phyloP scores from a whole-genome alignment of 2,329 filamentous ascomycete genomes.

The Xylogone sp. region DNA sequence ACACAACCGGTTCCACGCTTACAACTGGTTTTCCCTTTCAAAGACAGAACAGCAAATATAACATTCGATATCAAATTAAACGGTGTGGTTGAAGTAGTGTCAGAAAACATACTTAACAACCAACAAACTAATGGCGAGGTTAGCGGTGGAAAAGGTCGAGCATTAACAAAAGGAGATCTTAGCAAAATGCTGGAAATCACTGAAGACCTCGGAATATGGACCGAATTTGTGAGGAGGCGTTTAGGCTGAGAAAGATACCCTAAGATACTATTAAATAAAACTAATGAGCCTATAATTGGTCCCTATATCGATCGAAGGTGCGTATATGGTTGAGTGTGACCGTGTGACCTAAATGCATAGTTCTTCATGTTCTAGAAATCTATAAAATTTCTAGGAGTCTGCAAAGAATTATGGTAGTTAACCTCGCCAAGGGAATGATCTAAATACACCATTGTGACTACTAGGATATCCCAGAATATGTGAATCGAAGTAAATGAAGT shows the following conservation, averaged over 20 bases:
- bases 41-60: conserved; percentile 24
- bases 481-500: no score
- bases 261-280: background rate
- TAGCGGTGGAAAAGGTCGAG: conserved; percentile 8
- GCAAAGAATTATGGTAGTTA: no score
- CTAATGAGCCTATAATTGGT: no score
- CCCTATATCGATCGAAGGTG: no score
- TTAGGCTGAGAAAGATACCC: conserved; percentile 14
- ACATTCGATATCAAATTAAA: conserved; percentile 25
- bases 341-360: no score
- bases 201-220: conserved; percentile 47
- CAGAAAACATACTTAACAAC: conserved; percentile 23
- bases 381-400: no score
- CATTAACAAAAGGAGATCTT: conserved; percentile 29
- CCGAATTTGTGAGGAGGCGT: conserved; percentile 40
- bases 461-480: no score
- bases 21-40: conserved; percentile 23
- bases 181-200: conserved; percentile 40
- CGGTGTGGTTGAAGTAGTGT: conserved; percentile 23
- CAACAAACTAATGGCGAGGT: conserved; percentile 14
- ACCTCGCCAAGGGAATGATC: no score
- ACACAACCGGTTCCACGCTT: conserved; percentile 24
- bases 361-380: no score
- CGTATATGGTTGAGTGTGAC: no score
- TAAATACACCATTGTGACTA: no score